These are phyloP conservation scores for Populus hybrid DNA, from an alignment of 441 rosid genomes.

Conservation along the genomic window DNA sequence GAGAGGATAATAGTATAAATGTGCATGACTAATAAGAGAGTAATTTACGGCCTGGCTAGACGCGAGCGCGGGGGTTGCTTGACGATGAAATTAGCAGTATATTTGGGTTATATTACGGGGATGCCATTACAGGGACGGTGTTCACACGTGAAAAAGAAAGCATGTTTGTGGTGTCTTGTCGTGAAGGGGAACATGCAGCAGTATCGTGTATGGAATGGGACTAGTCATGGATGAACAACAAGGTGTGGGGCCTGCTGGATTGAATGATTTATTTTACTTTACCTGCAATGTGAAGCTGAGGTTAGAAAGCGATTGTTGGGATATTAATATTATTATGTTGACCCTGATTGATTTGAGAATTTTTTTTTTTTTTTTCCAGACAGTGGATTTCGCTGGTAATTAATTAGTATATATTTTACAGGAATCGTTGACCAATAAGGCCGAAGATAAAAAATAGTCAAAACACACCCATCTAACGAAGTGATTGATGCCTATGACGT, in stretches of 20 bases:
- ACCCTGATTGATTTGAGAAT: background rate
- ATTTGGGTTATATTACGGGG: background rate
- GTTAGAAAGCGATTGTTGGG: background rate
- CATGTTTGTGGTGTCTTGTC: background rate
- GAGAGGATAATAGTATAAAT: background rate
- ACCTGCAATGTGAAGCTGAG: background rate
- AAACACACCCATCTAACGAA: background rate
- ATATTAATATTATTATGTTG: background rate
- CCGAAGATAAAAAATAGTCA: background rate
- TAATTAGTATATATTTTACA: background rate
- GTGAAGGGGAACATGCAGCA: background rate
- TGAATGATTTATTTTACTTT: background rate
- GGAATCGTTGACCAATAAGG: background rate
- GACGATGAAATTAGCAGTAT: background rate
- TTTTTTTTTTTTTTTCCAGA: background rate
- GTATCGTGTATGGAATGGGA: background rate
- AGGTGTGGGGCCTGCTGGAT: background rate
- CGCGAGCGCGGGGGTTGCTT: background rate
- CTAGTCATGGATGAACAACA: background rate
- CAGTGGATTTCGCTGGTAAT: background rate
- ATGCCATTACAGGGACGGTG: background rate
- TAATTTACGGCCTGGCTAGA: background rate
- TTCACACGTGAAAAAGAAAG: background rate
- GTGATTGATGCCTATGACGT: too few relatives aligned
- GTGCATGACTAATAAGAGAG: background rate